Evolutionary conservation across 1,284 basidiomycete genomes (phyloP), one percentile per base, ranked within the genome.

Genomic region (Sporisorium sorghi): DNA sequence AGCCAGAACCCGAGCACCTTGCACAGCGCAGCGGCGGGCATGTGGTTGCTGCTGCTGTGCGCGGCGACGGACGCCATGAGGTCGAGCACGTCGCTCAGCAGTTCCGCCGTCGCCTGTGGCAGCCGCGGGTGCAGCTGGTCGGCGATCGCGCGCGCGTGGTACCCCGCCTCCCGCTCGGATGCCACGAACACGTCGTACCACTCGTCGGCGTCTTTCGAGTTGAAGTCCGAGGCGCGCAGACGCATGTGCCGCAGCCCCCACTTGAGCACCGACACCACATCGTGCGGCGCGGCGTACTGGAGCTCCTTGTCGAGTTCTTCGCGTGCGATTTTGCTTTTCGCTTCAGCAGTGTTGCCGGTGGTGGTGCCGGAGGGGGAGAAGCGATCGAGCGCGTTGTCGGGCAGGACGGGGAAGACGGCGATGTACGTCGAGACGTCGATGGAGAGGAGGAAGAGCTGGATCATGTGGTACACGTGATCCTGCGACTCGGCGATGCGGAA

Each of bases 181-280:
- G 47, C n/a, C 10, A 59, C 67, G 52, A 80, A 81, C 12, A n/a
- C 32, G 7, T 62, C 52, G 46, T 81, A 81, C 79, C 79, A 80
- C 42, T 51, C 56, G 15, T 58, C 43, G 0, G 61, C 49, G 24
- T 69, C 55, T 11, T 52, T 55, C 6, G 61, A 69, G 49, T 69
- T 23, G 24, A 81, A 76, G 43, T 81, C 79, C 11, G 61, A 19
- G 1, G 61, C n/a, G 3, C 48, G 48, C 2, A 80, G 28, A 3
- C 69, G 70, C 47, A 74, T 28, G 39, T 80, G 73, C 14, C 79
- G 57, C 32, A 81, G 53, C 4, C 73, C 76, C 79, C 77, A 81
- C 48, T 79, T 81, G 19, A 79, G 46, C 12, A 78, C 65, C 5
- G 63, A 53, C 12, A 77, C 73, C 14, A 76, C 63, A n/a, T 81